phyloP scores from a whole-genome alignment of 768 basidiomycete genomes.

The Pleurotus giganteus region DNA sequence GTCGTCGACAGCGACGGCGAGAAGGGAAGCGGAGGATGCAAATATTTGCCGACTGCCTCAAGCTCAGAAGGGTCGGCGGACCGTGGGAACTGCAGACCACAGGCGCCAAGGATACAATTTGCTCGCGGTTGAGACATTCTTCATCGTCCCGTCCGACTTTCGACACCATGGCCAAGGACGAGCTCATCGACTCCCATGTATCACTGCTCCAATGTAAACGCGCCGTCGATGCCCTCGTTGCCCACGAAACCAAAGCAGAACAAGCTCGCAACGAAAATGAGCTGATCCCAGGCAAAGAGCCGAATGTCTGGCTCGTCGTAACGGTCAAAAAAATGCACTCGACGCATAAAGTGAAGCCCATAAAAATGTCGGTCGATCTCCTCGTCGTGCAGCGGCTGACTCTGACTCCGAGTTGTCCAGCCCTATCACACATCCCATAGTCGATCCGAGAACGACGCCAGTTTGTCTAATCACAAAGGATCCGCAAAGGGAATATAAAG shows the following conservation, averaged over 20 bases:
- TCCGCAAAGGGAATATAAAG: conserved; percentile 95
- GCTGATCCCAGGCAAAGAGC: conserved; percentile 75
- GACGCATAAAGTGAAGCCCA: conserved; percentile 74
- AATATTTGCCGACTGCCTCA: not conserved
- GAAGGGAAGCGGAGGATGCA: not conserved
- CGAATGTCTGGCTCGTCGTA: conserved; percentile 86
- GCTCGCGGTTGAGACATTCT: not conserved
- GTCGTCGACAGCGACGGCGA: not conserved
- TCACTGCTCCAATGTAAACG: conserved; percentile 69
- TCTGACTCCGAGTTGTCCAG: conserved; percentile 29
- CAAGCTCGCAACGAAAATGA: conserved; percentile 69
- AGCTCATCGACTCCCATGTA: conserved; percentile 70
- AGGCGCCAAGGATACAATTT: not conserved
- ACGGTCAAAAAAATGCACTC: conserved; percentile 82
- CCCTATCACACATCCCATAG: conserved; percentile 75
- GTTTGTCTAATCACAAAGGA: conserved; percentile 95
- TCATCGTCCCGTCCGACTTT: not conserved
- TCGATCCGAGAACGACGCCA: conserved; percentile 77
- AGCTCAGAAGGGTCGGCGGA: not conserved
- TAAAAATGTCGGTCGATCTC: conserved; percentile 66
- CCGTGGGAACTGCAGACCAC: not conserved
- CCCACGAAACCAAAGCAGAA: conserved; percentile 64
- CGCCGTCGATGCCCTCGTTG: conserved; percentile 77
- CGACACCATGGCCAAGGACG: conserved; percentile 39
- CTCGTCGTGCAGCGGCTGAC: not conserved